Conservation (phyloP, 2,329 filamentous ascomycete genomes). For the Beauveria brongniartii region DNA sequence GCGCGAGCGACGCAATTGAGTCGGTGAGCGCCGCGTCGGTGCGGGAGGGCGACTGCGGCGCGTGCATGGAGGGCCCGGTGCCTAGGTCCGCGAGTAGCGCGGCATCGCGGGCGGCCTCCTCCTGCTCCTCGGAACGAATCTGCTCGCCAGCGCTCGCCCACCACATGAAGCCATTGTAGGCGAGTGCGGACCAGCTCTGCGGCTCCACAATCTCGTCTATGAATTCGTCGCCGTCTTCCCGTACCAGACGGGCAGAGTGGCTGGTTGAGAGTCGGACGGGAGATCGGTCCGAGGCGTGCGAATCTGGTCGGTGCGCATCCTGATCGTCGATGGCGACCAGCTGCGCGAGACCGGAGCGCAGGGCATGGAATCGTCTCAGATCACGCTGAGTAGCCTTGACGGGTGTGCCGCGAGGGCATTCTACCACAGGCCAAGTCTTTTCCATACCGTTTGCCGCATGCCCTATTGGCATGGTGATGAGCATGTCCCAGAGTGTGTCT, state of each 20-base stretch:
- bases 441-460: conserved; percentile 49
- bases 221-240: conserved; percentile 37
- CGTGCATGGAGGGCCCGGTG: conserved; percentile 21
- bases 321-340: conserved; percentile 23
- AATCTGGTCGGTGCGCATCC: conserved; percentile 20
- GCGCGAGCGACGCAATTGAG: conserved; percentile 38
- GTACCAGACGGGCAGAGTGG: conserved; percentile 20
- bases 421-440: conserved; percentile 68
- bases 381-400: conserved; percentile 88
- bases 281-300: conserved; percentile 21
- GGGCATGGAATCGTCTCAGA: conserved; percentile 65
- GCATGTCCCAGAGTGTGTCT: conserved; percentile 76
- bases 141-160: conserved; percentile 80
- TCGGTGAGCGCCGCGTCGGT: conserved; percentile 28
- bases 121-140: conserved; percentile 50
- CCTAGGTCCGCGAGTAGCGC: conserved; percentile 46
- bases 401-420: conserved; percentile 52
- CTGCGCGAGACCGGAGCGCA: conserved; percentile 55
- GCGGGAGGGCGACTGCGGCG: conserved; percentile 23
- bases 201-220: conserved; percentile 54
- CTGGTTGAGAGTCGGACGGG: conserved; percentile 20
- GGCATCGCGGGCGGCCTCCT: conserved; percentile 47
- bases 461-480: conserved; percentile 70
- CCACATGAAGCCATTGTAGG: conserved; percentile 81
- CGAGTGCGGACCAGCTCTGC: conserved; percentile 62